These are phyloP conservation scores for Domatiomyces globalis DNA, from an alignment of 2,329 filamentous ascomycete species.

Conservation along the genomic window DNA sequence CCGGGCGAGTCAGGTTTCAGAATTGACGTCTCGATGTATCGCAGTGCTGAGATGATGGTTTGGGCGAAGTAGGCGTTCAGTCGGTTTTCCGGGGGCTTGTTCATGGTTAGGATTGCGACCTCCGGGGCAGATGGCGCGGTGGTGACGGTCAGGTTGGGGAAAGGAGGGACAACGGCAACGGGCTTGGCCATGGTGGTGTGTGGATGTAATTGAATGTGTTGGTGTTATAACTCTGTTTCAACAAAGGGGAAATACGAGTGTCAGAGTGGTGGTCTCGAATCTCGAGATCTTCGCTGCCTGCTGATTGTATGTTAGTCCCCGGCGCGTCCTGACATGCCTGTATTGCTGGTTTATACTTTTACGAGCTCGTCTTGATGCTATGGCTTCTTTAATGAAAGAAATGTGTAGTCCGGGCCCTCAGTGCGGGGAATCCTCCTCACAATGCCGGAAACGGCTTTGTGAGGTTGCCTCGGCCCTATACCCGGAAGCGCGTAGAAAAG, in stretches of 20 bases:
- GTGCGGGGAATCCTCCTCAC: too few species aligned
- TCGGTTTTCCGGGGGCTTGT: constrained; percentile 41
- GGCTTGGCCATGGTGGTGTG: neutral
- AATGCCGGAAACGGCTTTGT: too few species aligned
- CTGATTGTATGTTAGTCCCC: neutral
- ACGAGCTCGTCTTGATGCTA: too few species aligned
- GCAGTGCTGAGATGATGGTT: constrained; percentile 39
- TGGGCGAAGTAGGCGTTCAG: constrained; percentile 38
- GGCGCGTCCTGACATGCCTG: neutral
- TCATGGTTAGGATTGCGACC: constrained; percentile 41
- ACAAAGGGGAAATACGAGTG: too few species aligned
- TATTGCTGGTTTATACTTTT: neutral
- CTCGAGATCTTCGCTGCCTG: too few species aligned
- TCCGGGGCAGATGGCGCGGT: constrained; percentile 18
- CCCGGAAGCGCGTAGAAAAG: too few species aligned
- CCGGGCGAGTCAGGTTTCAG: constrained; percentile 36
- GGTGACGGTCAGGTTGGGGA: constrained; percentile 14
- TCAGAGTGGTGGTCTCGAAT: too few species aligned
- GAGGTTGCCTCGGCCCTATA: too few species aligned
- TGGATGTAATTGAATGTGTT: neutral
- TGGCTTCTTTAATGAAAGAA: too few species aligned
- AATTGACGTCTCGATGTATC: constrained; percentile 29
- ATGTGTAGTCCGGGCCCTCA: too few species aligned
- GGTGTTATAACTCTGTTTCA: too few species aligned
- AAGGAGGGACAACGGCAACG: constrained; percentile 6